Percentiles rank a stretch among this genome's conserved stretches.
Conservation (phyloP, 441 rosid species). For the Kokia cookei region DNA sequence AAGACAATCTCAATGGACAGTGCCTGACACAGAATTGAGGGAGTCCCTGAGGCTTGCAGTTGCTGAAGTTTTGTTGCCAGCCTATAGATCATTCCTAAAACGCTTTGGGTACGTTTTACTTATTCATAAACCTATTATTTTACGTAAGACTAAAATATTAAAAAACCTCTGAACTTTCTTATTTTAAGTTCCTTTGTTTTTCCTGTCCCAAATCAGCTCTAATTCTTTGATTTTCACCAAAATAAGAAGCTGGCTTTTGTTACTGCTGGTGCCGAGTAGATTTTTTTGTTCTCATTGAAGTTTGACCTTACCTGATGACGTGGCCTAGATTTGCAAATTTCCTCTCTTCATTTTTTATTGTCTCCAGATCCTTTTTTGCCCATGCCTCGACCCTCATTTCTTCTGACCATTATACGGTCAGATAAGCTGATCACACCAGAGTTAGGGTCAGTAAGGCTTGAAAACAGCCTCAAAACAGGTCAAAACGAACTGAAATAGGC, state of each 20-base stretch:
- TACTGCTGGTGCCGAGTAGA: too few relatives aligned
- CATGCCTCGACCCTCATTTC: background rate
- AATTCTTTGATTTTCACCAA: background rate
- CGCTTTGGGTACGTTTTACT: constrained; percentile 64
- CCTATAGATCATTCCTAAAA: constrained; percentile 83
- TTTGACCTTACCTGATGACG: background rate
- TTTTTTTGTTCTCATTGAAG: background rate
- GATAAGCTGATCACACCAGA: background rate
- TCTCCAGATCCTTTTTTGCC: background rate
- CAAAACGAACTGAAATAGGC: background rate
- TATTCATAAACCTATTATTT: background rate
- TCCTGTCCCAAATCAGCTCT: background rate
- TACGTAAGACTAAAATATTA: background rate
- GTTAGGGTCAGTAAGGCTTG: background rate
- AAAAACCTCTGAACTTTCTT: background rate
- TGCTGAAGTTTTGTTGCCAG: constrained; percentile 96
- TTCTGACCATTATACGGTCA: background rate
- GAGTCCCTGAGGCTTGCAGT: constrained; percentile 96
- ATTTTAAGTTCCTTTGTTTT: background rate
- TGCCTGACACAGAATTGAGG: constrained; percentile 92
- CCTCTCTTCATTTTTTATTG: background rate
- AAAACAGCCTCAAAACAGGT: background rate
- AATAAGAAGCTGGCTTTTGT: background rate
- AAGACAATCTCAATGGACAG: constrained; percentile 95
- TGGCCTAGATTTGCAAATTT: background rate